Evolutionary conservation across 805 yeast genomes (phyloP).

Genomic region (Metschnikowia lochheadii): DNA sequence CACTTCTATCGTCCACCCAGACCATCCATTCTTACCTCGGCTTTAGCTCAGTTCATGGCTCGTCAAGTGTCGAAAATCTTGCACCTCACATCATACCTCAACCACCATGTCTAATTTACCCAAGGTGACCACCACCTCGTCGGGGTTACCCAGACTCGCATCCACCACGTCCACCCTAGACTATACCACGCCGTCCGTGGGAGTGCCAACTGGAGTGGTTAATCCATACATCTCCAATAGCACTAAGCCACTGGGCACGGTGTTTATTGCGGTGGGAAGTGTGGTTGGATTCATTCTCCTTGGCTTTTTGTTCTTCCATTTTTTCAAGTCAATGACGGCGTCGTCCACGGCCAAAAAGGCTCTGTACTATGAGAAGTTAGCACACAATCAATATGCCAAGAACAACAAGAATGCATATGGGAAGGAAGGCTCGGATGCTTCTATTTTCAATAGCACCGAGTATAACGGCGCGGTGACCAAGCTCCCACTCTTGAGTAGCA

Average conservation of each 20-base stretch:
- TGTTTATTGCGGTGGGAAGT: slow-evolving; percentile 77
- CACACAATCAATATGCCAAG: slow-evolving; percentile 30
- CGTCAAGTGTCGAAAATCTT: neutral
- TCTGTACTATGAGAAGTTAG: slow-evolving; percentile 28
- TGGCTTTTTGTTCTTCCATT: slow-evolving; percentile 50
- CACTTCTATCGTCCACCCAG: neutral
- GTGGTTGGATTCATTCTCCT: slow-evolving; percentile 57
- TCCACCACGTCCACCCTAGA: slow-evolving; percentile 15
- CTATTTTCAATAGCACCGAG: slow-evolving; percentile 9
- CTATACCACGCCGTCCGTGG: slow-evolving; percentile 45
- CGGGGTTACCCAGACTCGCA: slow-evolving; percentile 14
- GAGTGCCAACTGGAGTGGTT: slow-evolving; percentile 53
- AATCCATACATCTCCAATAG: slow-evolving; percentile 64
- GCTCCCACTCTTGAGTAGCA: slow-evolving; percentile 28
- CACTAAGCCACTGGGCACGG: slow-evolving; percentile 65
- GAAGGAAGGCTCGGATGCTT: neutral
- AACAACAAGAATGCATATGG: slow-evolving; percentile 32
- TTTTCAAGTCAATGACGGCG: slow-evolving; percentile 45
- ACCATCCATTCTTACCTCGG: neutral
- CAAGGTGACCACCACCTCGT: neutral
- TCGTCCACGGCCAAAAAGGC: slow-evolving; percentile 49
- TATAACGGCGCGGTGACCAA: slow-evolving; percentile 26
- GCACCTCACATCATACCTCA: neutral
- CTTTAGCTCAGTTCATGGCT: neutral
- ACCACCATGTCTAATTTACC: neutral